Conservation (phyloP, 2,329 filamentous ascomycete species). For the Didymella glomerata region DNA sequence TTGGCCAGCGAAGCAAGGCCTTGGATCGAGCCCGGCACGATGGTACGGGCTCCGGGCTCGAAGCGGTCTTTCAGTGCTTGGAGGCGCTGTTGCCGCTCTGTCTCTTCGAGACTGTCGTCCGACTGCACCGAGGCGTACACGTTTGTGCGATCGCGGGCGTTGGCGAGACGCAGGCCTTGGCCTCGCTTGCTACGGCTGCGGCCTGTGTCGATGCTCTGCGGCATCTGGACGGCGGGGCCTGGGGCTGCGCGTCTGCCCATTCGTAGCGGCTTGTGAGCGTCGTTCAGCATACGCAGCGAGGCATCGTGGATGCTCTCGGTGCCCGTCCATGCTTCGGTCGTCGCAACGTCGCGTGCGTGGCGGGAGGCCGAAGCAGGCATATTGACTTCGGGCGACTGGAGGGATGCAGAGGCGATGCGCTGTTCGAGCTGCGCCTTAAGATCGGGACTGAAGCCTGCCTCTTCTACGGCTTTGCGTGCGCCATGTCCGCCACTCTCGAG, state of each 20-base stretch:
- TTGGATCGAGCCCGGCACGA: conserved; percentile 79
- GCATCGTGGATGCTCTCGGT: conserved; percentile 77
- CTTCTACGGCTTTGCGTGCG: conserved; percentile 65
- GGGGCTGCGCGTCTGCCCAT: conserved; percentile 30
- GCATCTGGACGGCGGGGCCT: conserved; percentile 34
- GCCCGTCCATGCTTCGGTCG: conserved; percentile 78
- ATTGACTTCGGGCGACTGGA: conserved; percentile 62
- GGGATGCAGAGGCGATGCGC: conserved; percentile 64
- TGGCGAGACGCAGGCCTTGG: conserved; percentile 58
- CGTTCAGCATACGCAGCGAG: conserved; percentile 78
- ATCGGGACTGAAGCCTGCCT: conserved; percentile 70
- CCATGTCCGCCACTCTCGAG: conserved; percentile 64
- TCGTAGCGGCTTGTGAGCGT: conserved; percentile 64
- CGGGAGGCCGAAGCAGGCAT: conserved; percentile 70
- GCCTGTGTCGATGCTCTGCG: conserved; percentile 45
- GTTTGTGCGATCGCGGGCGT: conserved; percentile 66
- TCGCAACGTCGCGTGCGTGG: conserved; percentile 73
- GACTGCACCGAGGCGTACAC: conserved; percentile 62
- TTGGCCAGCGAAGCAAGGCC: conserved; percentile 87
- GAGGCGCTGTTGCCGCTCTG: conserved; percentile 76
- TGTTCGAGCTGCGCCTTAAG: conserved; percentile 66
- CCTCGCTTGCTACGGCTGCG: conserved; percentile 50
- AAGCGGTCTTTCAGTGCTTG: conserved; percentile 84
- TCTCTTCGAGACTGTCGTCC: conserved; percentile 67
- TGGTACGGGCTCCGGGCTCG: conserved; percentile 71